Percentiles rank a stretch among this genome's conserved stretches.
These are phyloP conservation scores for Lignosus rhinocerotis DNA, from an alignment of 1,284 basidiomycete genomes.

Conservation along the genomic window DNA sequence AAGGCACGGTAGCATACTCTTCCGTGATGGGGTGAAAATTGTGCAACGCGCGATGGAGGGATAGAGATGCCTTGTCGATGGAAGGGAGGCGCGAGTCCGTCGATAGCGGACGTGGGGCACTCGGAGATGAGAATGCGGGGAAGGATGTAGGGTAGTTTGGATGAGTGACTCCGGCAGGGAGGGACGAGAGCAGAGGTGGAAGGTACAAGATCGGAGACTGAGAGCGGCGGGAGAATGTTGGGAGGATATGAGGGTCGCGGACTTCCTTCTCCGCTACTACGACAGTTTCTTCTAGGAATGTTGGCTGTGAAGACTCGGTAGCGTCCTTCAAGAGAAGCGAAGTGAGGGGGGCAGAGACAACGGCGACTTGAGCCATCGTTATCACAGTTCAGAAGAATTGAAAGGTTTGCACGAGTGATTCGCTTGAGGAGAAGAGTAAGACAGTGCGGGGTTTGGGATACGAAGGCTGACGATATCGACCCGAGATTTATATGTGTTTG, in stretches of 20 bases:
- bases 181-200: constrained; percentile 76
- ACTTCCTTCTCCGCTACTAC: constrained; percentile 5
- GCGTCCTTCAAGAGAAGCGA: background rate
- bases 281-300: constrained; percentile 3
- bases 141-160: constrained; percentile 25
- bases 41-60: constrained; percentile 83
- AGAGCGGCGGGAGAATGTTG: constrained; percentile 47
- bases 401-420: background rate
- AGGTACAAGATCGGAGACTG: constrained; percentile 67
- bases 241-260: constrained; percentile 62
- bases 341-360: constrained; percentile 8
- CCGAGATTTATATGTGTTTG: background rate
- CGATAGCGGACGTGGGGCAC: constrained; percentile 45
- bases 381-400: background rate
- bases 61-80: constrained; percentile 82
- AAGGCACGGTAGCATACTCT: constrained; percentile 66
- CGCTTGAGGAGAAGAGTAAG: background rate
- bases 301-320: background rate
- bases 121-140: constrained; percentile 25
- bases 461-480: background rate
- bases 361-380: constrained; percentile 22
- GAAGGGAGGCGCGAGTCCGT: constrained; percentile 79
- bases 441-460: background rate
- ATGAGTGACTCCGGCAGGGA: constrained; percentile 43
- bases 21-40: constrained; percentile 63